Evolutionary conservation across 1,284 basidiomycete genomes (phyloP), one percentile per base, ranked within the genome.

Genomic region (Sporisorium reilianum): DNA sequence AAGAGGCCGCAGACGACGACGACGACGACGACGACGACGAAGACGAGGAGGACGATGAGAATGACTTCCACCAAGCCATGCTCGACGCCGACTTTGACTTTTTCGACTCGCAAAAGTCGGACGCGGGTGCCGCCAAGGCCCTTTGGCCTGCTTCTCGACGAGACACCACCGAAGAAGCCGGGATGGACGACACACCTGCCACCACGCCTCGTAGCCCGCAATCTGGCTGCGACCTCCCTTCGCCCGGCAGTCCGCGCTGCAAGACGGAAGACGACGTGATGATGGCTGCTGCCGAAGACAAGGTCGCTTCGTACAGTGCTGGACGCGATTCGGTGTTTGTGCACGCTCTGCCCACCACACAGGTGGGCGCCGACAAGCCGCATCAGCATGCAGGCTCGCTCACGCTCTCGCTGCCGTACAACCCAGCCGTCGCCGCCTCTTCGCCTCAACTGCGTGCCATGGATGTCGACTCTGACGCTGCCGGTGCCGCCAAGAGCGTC

Each of bases 61-160:
- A 82, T 32, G 80, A 82, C 64, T 82, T 82, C 50, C 80, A 82
- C 56, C 68, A 75, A 46, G 77, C 77, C n/a, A 82, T 82, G 80
- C 75, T 82, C 23, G 72, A 80, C 38, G 77, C 75, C 41, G 77
- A 80, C 58, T 72, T 80, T 44, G 79, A 80, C 58, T 63, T 74
- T 26, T 75, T 80, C 50, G 66, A 61, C 50, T 67, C 57, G 50
- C 66, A 64, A 52, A 60, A 66, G 55, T 42, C 67, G 12, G 72
- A 75, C 20, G 22, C 38, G 11, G 53, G 45, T 16, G 50, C 20
- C 12, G 34, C 23, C 2, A 62, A 62, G 50, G 45, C 50, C 6
- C 30, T 64, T 12, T 71, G 71, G 55, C 45, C 66, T 7, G 55
- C 58, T 23, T 32, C 57, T 36, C 51, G 49, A 34, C 53, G 57